phyloP scores from a whole-genome alignment of 2,329 filamentous ascomycete genomes.

The Paraphoma sp. region DNA sequence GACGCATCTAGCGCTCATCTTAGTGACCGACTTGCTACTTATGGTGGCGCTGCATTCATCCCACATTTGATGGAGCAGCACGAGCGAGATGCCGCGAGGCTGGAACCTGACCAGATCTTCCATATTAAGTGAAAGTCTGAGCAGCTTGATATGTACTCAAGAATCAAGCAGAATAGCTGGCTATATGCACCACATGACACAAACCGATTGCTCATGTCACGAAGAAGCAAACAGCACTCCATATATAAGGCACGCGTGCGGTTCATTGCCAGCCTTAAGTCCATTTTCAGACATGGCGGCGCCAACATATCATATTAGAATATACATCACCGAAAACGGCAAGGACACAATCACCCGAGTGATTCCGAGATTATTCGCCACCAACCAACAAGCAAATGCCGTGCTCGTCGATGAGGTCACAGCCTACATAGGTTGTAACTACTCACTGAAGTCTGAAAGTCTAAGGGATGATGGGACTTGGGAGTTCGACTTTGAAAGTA shows the following conservation, averaged over 20 bases:
- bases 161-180: neutral
- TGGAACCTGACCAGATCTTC: neutral
- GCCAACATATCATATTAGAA: no score
- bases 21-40: neutral
- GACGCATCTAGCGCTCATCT: neutral
- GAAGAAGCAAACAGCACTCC: no score
- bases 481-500: neutral
- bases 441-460: neutral
- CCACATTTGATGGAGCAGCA: neutral
- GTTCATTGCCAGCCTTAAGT: no score
- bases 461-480: neutral
- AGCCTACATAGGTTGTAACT: neutral
- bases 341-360: neutral
- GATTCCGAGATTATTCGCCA: neutral
- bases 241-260: no score
- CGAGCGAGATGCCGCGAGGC: neutral
- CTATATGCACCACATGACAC: neutral
- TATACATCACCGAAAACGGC: neutral
- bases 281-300: no score
- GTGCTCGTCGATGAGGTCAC: neutral
- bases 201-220: neutral
- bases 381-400: neutral
- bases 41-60: slow-evolving; percentile 1
- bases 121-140: neutral
- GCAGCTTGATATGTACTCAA: neutral